Conservation (phyloP, 176 grass and related monocot species). For the Poa annua region DNA sequence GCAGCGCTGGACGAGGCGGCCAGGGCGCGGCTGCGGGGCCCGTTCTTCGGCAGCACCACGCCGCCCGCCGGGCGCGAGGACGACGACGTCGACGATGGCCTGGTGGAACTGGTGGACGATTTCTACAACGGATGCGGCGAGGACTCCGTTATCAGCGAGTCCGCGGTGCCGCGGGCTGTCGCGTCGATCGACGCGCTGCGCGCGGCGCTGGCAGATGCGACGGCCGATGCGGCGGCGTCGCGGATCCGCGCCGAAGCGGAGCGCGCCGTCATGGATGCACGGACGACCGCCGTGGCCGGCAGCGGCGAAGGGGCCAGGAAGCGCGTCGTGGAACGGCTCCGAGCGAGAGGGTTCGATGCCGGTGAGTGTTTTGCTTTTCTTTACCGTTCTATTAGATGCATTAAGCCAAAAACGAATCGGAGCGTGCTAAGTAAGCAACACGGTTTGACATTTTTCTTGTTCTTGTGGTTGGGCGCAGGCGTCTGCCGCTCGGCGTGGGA, state of each 20-base stretch:
- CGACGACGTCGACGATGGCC: conserved; percentile 48
- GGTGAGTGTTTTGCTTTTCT: conserved; percentile 35
- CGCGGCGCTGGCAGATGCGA: conserved; percentile 41
- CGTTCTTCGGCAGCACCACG: conserved; percentile 26
- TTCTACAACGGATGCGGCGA: conserved; percentile 67
- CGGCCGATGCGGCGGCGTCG: conserved; percentile 43
- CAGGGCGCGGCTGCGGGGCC: conserved; percentile 53
- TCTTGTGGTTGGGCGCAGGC: conserved; percentile 39
- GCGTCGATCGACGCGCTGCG: conserved; percentile 44
- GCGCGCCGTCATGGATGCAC: conserved; percentile 42
- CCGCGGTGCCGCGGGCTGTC: not conserved
- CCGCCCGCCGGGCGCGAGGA: conserved; percentile 25
- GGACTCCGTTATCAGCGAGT: conserved; percentile 11
- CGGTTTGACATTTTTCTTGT: not conserved
- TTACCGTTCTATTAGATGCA: not conserved
- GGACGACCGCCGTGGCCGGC: not conserved
- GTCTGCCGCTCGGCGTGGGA: conserved; percentile 77
- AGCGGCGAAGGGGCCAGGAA: conserved; percentile 37
- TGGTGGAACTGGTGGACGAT: conserved; percentile 67
- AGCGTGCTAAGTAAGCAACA: not conserved
- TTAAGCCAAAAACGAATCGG: not conserved
- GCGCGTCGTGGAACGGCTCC: conserved; percentile 49
- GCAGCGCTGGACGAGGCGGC: conserved; percentile 63
- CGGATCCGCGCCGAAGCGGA: conserved; percentile 63
- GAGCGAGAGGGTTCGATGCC: conserved; percentile 57